Evolutionary conservation across 495 filamentous ascomycete genomes (phyloP), one percentile per base, ranked within the genome.

Genomic region (Podospora tetraspora): DNA sequence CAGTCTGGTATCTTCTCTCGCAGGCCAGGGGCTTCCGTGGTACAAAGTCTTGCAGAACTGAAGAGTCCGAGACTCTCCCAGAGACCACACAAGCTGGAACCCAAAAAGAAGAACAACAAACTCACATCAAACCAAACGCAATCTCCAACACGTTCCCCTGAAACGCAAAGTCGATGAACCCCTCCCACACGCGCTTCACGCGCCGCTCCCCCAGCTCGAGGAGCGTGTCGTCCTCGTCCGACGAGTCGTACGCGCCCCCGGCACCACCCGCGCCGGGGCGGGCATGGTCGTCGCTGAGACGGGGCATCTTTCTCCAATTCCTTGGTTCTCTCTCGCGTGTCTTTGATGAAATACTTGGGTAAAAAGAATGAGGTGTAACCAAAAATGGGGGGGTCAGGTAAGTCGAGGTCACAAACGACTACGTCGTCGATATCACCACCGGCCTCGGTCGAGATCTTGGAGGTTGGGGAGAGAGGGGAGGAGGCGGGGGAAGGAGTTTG

Each of bases 131-230:
- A 70, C 90, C 90, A 59, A 91, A 86, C 16, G 90, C 90, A 58
- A 92, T 89, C 74, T 91, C 88, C 27, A 92, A 83, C 34, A 92
- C 89, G 68, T 92, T 92, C 66, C 91, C 90, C 61, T 88, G 84
- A 29, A 91, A 84, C 8, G 89, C 90, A 68, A 91, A 92, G 64
- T 90, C 88, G 29, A 87, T 74, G 76, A 92, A 92, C 32, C 87
- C 86, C 23, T 83, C 75, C 80, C 85, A 88, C 62, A 85, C 71
- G 66, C 81, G 79, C 57, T 75, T 79, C 3, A 72, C 81, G 25
- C 73, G 72, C 59, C 71, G 74, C 43, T 77, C 75, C 56, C 77
- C 72, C 21, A 75, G 66, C 57, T 74, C 72, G 22, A 84, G 72
- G 19, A 81, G 67, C 43, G 43, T 52, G 65, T 77, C 75, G 59